Percentiles rank a stretch among this genome's conserved stretches.
phyloP scores from a whole-genome alignment of 495 filamentous ascomycete species.

The Aspergillus affinis region DNA sequence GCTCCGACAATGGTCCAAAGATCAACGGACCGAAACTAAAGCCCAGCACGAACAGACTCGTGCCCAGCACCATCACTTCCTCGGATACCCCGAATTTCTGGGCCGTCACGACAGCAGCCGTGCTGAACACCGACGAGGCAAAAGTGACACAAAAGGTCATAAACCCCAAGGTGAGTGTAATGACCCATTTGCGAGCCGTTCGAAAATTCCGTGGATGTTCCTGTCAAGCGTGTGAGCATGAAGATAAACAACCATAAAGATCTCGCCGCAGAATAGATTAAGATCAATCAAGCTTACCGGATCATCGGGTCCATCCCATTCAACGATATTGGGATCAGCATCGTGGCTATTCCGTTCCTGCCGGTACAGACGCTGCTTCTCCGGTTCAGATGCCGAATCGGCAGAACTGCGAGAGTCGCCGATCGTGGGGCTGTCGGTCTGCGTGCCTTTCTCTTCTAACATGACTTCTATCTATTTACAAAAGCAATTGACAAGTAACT shows the following conservation, averaged over 20 bases:
- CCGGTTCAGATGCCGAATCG: neutral
- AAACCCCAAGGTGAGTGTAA: neutral
- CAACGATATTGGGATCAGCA: neutral
- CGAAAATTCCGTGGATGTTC: neutral
- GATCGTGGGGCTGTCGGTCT: neutral
- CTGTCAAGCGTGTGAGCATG: neutral
- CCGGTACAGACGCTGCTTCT: neutral
- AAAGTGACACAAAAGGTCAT: neutral
- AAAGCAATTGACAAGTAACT: neutral
- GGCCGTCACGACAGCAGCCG: neutral
- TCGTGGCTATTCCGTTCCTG: neutral
- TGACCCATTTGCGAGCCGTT: neutral
- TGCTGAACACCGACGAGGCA: neutral
- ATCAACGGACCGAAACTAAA: conserved; percentile 47
- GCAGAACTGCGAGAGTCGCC: neutral
- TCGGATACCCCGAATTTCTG: neutral
- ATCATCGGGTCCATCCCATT: neutral
- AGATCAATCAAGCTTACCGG: neutral
- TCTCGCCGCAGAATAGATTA: neutral
- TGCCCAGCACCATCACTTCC: neutral
- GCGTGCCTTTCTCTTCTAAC: neutral
- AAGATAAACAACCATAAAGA: no score
- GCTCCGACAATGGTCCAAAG: conserved; percentile 68
- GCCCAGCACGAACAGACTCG: conserved; percentile 17
- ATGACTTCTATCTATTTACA: neutral